Evolutionary conservation across 345 rosid genomes (phyloP).

Genomic region (Adansonia digitata): DNA sequence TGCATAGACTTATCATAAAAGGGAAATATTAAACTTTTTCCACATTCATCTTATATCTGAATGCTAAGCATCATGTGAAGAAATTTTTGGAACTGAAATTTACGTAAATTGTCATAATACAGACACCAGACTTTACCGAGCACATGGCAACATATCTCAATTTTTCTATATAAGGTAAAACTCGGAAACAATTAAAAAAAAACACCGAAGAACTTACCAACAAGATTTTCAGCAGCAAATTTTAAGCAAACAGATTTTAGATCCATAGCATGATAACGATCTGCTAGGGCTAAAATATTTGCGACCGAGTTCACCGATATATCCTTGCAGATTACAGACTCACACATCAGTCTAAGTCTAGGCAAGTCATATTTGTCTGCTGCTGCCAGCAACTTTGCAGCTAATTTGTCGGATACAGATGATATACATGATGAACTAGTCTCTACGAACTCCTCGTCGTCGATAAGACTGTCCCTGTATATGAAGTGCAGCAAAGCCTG

Average conservation of each 20-base stretch:
- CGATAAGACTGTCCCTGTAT: conserved; percentile 64
- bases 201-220: conserved; percentile 51
- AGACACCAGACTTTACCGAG: not conserved
- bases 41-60: not conserved
- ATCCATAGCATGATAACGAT: conserved; percentile 65
- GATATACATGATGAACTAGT: conserved; percentile 49
- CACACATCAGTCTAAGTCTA: conserved; percentile 78
- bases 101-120: not conserved
- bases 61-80: not conserved
- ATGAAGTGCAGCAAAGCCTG: conserved; percentile 85
- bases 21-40: not conserved
- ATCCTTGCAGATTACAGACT: conserved; percentile 81
- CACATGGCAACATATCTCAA: not conserved
- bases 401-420: conserved; percentile 51
- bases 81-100: not conserved
- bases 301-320: conserved; percentile 74
- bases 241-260: conserved; percentile 77
- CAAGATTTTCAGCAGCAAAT: conserved; percentile 89
- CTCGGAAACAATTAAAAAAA: not conserved
- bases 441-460: conserved; percentile 53
- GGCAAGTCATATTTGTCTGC: conserved; percentile 82
- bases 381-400: conserved; percentile 74
- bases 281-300: conserved; percentile 72
- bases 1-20: no score
- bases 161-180: not conserved